Evolutionary conservation across 495 filamentous ascomycete genomes (phyloP).

Genomic region (Penicillium malachiteum): DNA sequence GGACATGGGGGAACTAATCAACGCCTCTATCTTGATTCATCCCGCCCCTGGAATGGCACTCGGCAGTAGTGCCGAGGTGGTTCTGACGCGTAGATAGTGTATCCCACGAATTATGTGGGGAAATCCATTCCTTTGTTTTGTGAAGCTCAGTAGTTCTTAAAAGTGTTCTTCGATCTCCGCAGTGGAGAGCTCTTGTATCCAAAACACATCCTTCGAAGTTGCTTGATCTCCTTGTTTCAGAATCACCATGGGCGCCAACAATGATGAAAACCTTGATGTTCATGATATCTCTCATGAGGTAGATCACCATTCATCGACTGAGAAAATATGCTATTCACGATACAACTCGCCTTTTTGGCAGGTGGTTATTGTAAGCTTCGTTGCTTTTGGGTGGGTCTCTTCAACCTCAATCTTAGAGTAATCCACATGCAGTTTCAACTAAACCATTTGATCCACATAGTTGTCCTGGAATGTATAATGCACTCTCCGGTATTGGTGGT

Average conservation of each 20-base stretch:
- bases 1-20: too few species aligned
- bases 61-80: not conserved
- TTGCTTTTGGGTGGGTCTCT: slow-evolving; percentile 4
- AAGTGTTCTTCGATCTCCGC: not conserved
- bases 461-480: slow-evolving; percentile 9
- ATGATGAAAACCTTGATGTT: too few species aligned
- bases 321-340: slow-evolving; percentile 3
- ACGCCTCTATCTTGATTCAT: too few species aligned
- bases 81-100: not conserved
- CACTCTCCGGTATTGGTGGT: slow-evolving; percentile 6
- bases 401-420: too few species aligned
- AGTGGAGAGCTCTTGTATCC: too few species aligned
- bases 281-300: too few species aligned
- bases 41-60: too few species aligned
- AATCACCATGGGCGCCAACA: not conserved
- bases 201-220: too few species aligned
- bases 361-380: slow-evolving; percentile 7
- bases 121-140: not conserved
- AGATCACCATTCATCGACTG: not conserved
- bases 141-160: not conserved
- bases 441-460: not conserved
- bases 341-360: slow-evolving; percentile 10
- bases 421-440: too few species aligned
- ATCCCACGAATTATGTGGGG: not conserved
- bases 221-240: not conserved